Conservation (phyloP, 768 basidiomycete species). For the Termitomyces sp. region DNA sequence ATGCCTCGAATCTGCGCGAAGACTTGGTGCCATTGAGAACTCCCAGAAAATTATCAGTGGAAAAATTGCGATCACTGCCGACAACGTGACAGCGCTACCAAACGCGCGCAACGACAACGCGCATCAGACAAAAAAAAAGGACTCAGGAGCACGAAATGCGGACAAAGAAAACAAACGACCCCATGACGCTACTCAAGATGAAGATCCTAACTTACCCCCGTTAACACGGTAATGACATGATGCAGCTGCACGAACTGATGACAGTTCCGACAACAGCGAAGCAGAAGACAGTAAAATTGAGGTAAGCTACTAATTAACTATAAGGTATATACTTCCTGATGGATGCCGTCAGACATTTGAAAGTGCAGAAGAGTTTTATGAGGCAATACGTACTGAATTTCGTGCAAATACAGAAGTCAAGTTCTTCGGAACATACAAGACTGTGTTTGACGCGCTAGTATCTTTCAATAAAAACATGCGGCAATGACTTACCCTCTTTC, state of each 20-base stretch:
- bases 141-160: no score
- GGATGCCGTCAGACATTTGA: neutral
- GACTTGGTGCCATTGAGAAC: neutral
- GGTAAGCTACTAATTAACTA: neutral
- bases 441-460: no score
- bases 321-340: neutral
- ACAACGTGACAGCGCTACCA: neutral
- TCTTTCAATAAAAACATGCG: neutral
- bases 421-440: neutral
- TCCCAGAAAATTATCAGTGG: neutral
- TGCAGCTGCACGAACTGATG: neutral
- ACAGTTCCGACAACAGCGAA: neutral
- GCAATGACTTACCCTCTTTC: neutral
- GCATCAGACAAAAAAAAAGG: conserved; percentile 10
- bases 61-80: neutral
- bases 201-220: neutral
- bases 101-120: neutral
- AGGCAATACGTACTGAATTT: neutral
- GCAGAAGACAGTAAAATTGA: neutral
- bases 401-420: neutral
- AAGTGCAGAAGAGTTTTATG: neutral
- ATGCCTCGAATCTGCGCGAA: neutral
- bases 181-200: neutral
- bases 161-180: neutral
- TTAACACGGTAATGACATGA: neutral